Evolutionary conservation across 2,329 filamentous ascomycete species (phyloP).

Genomic region (Trichoderma endophyticum): DNA sequence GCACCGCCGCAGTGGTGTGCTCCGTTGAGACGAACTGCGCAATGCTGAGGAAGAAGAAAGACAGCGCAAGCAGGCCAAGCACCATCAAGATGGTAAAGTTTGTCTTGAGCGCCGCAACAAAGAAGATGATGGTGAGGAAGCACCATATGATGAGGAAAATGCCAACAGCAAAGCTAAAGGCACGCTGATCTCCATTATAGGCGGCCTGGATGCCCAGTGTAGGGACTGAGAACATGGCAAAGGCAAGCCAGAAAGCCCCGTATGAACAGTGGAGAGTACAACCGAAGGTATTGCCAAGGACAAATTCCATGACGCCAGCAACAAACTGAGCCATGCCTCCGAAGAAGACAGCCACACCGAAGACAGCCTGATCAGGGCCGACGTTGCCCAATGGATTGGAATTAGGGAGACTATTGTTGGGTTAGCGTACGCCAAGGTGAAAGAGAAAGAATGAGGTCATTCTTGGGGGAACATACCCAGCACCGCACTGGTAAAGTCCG

Average conservation of each 20-base stretch:
- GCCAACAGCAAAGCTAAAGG: constrained; percentile 50
- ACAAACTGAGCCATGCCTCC: constrained; percentile 66
- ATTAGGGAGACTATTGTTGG: constrained; percentile 30
- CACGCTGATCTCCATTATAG: constrained; percentile 39
- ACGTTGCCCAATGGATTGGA: constrained; percentile 34
- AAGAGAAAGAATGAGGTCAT: background rate
- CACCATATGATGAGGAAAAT: constrained; percentile 60
- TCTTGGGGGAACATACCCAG: constrained; percentile 39
- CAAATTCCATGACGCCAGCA: constrained; percentile 57
- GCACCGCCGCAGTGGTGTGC: constrained; percentile 38
- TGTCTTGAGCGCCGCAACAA: constrained; percentile 55
- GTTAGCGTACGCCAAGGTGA: background rate
- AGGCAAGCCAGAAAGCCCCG: constrained; percentile 60
- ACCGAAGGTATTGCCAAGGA: constrained; percentile 60
- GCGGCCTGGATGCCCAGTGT: constrained; percentile 48
- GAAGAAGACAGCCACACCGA: constrained; percentile 45
- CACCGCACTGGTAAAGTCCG: constrained; percentile 44
- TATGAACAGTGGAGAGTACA: constrained; percentile 60
- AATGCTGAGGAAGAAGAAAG: constrained; percentile 58
- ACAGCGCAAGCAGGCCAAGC: constrained; percentile 56
- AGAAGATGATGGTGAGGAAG: constrained; percentile 55
- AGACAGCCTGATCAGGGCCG: constrained; percentile 37
- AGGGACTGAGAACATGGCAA: constrained; percentile 54
- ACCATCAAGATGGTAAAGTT: constrained; percentile 57
- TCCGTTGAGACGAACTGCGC: constrained; percentile 49